Evolutionary conservation across 768 basidiomycete species (phyloP), one percentile per base, ranked within the genome.

Genomic region (Tephrocybe sp.): DNA sequence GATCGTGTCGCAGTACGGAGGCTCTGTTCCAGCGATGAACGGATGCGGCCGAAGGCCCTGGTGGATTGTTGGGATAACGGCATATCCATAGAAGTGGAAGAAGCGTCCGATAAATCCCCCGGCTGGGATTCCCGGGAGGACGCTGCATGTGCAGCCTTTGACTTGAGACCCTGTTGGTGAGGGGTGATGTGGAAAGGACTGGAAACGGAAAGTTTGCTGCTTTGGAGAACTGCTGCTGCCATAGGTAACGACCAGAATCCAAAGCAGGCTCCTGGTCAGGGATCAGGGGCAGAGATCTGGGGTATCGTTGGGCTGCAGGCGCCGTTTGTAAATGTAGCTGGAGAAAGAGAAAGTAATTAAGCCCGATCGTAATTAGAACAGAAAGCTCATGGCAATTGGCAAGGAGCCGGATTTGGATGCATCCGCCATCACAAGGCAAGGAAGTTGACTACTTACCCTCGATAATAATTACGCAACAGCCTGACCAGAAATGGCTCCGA

Each of bases 11-110:
- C 84, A 11, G 79, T 77, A 44, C 84, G 80, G 33, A 89, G 56
- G 59, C 80, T 83, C 56, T 87, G 83, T 60, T 86, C 86, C 20
- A 90, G 67, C 4, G 85, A 80, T 2, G 85, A 80, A 49, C 83
- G 81, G 50, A 89, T 68, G 36, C 85, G 80, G 60, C 78, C 79
- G 62, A 89, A 83, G 4, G 84, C 73, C 60, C 74, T 82, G 34
- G 78, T 73, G 0, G 71, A 63, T 15, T 76, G 65, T 44, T 77
- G 75, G 25, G 73, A 66, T 9, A 62, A 53, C 33, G 73, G 65
- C 8, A 62, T 50, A 40, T 60, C 57, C 51, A 36, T 51, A 18
- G 48, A 45, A 20, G 56, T 50, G 7, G 62, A 40, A 53, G 64
- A 51, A 54, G 65, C 57, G 53, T 69, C 57, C 39, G 72, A 58